Evolutionary conservation across 306 rosid species (phyloP).

Genomic region (Neltuma alba): DNA sequence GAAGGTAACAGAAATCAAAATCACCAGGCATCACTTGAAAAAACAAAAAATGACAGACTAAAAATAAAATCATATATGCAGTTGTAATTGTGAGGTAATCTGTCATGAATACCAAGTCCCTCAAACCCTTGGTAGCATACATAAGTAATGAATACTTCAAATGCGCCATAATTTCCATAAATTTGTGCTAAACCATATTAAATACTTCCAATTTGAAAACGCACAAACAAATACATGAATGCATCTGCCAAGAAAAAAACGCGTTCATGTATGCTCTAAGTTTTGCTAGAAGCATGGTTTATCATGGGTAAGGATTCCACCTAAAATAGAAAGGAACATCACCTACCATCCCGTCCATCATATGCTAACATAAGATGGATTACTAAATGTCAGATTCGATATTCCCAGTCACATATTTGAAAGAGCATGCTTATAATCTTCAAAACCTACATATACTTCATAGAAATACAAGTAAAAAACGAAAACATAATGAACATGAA

Average conservation of each 20-base stretch:
- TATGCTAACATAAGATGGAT: not conserved
- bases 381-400: not conserved
- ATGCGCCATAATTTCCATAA: not conserved
- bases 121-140: constrained; percentile 5
- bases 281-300: not conserved
- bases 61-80: not conserved
- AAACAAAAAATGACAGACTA: not conserved
- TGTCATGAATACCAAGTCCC: not conserved
- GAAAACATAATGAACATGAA: constrained; percentile 16
- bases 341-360: constrained; percentile 14
- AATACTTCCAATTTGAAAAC: not conserved
- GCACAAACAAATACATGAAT: not conserved
- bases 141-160: not conserved
- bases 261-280: not conserved
- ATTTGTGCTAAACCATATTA: not conserved
- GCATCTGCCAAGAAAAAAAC: not conserved
- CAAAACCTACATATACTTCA: constrained; percentile 7
- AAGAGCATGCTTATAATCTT: not conserved
- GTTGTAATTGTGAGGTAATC: not conserved
- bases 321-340: not conserved
- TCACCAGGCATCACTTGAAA: constrained; percentile 2
- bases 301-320: not conserved
- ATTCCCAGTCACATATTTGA: constrained; percentile 19
- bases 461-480: constrained; percentile 18
- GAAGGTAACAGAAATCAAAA: constrained; percentile 11